Conservation (phyloP, 352 stramenopile genomes). For the Phytophthora cryptogea region DNA sequence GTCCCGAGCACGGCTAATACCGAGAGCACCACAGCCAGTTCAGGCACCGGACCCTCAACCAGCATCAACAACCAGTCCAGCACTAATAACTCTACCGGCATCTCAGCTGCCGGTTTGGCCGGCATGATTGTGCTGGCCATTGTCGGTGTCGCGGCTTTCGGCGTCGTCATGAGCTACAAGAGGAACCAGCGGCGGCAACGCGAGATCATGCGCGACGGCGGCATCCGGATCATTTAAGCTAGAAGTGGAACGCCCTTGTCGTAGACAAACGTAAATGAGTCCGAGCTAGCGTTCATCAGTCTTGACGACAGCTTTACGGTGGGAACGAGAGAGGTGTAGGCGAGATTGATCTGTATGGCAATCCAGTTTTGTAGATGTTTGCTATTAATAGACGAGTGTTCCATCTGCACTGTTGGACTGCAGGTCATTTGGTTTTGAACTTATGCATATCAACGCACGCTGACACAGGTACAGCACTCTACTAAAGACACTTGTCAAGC, state of each 20-base stretch:
- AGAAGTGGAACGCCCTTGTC: slow-evolving; percentile 8
- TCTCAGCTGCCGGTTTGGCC: slow-evolving; percentile 64
- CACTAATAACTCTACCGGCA: slow-evolving; percentile 16
- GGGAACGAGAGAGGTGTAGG: slow-evolving; percentile 3
- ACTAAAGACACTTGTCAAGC: too few relatives aligned
- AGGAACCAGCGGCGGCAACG: slow-evolving; percentile 80
- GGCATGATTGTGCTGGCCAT: slow-evolving; percentile 63
- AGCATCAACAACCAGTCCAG: slow-evolving; percentile 53
- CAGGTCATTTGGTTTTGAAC: too few relatives aligned
- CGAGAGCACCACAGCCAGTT: slow-evolving; percentile 17
- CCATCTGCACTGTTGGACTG: background rate
- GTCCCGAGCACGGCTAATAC: slow-evolving; percentile 11
- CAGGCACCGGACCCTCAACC: background rate
- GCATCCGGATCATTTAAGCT: slow-evolving; percentile 45
- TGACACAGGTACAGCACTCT: too few relatives aligned
- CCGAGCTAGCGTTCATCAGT: slow-evolving; percentile 17
- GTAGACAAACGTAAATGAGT: slow-evolving; percentile 20
- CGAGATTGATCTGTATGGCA: slow-evolving; percentile 12
- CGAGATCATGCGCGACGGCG: slow-evolving; percentile 76
- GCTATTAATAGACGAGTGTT: slow-evolving; percentile 1
- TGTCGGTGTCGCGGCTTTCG: slow-evolving; percentile 52
- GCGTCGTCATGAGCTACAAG: slow-evolving; percentile 71
- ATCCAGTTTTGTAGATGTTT: slow-evolving; percentile 32
- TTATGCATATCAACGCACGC: too few relatives aligned
- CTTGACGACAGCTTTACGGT: slow-evolving; percentile 14